Base-by-base conservation (phyloP, 139 green algal species). In the Haematococcus sp. region DNA sequence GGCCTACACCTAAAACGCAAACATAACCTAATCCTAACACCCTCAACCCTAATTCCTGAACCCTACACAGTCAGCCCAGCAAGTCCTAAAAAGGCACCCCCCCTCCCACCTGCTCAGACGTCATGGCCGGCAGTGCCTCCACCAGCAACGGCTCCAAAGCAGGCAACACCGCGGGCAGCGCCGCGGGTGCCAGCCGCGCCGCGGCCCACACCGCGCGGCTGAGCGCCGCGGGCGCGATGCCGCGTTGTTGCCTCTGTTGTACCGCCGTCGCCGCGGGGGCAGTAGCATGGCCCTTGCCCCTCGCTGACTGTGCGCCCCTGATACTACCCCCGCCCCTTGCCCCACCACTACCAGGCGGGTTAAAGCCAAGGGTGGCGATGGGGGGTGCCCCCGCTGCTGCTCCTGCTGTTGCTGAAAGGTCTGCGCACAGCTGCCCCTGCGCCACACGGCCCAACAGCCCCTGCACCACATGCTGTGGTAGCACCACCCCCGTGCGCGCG, bases 201-300 rank as follows among this genome's bases (percentile, higher is more conserved):
- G 40, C 33, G 7, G 35, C 63, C 63, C 63, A 70, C 33, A 70
- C 40, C 22, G 40, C 40, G 35, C 58, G 58, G 63, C 63, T 70
- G 19, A 70, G n/a, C 7, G 27, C 63, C 31, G 35, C 33, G 34
- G 35, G 31, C 2, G 19, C 25, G 9, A 58, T 13, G 2, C 31
- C 25, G 22, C 52, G 52, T 11, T 49, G 40, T 11, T 11, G 40
- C 40, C 40, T n/a, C n/a, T n/a, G n/a, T n/a, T n/a, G 40, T 11
- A 11, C 40, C 40, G 40, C 40, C 40, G 40, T 11, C 40, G 40
- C 40, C 11, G 40, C 40, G 40, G 40, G n/a, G n/a, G n/a, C n/a
- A n/a, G n/a, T n/a, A n/a, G n/a, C n/a, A n/a, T n/a, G n/a, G n/a
- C n/a, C n/a, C n/a, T n/a, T n/a, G n/a, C n/a, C n/a, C 40, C 40